phyloP scores from a whole-genome alignment of 176 grass and related monocot genomes.

The Triticum monococcum region DNA sequence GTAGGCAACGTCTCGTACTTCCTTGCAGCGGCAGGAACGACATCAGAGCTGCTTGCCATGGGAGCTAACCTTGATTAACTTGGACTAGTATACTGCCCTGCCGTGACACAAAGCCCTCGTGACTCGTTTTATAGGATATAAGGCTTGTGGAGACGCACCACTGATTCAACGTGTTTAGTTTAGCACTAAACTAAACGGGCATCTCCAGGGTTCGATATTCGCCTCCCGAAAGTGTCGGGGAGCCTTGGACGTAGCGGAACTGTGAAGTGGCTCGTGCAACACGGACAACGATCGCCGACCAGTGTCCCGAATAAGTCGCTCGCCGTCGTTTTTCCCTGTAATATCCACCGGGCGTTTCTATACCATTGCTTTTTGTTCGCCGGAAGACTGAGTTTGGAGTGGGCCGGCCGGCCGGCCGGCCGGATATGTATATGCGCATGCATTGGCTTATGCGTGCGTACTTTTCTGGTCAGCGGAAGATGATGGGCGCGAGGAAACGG shows the following conservation, averaged over 20 bases:
- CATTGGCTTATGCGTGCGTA: too few relatives aligned
- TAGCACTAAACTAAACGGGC: not conserved
- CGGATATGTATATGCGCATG: too few relatives aligned
- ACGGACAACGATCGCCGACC: not conserved
- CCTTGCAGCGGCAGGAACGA: conserved; percentile 26
- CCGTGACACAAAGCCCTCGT: not conserved
- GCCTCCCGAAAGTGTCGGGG: not conserved
- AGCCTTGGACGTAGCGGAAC: not conserved
- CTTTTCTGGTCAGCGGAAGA: too few relatives aligned
- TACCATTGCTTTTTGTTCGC: too few relatives aligned
- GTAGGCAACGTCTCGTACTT: conserved; percentile 24
- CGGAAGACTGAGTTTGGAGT: too few relatives aligned
- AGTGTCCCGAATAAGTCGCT: too few relatives aligned
- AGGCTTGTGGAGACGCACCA: too few relatives aligned
- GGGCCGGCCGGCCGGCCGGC: too few relatives aligned
- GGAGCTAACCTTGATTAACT: not conserved
- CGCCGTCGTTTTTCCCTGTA: not conserved
- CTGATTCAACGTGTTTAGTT: not conserved
- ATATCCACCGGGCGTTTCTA: too few relatives aligned
- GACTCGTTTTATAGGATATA: not conserved
- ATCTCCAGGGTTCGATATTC: not conserved
- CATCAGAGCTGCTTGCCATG: conserved; percentile 30
- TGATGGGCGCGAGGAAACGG: too few relatives aligned
- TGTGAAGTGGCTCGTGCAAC: not conserved
- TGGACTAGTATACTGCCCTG: not conserved